A percentile compares a stretch with the other conserved stretches of the same genome.
These are phyloP conservation scores for Aspergillus novofumigatus DNA, from an alignment of 2,329 filamentous ascomycete species.

Conservation along the genomic window DNA sequence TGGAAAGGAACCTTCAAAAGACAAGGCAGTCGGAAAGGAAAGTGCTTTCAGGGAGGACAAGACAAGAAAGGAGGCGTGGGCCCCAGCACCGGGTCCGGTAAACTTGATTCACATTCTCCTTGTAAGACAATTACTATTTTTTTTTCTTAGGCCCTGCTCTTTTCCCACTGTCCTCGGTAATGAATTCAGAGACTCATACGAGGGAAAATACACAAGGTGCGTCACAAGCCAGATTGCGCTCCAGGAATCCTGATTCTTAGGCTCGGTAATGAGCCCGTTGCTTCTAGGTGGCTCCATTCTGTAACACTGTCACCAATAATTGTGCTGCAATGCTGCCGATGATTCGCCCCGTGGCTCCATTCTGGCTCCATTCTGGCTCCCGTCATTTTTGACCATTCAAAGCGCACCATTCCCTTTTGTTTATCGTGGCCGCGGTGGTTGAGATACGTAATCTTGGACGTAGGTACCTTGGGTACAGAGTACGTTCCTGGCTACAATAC, in stretches of 20 bases:
- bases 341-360: constrained; percentile 7
- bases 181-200: neutral
- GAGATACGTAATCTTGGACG: neutral
- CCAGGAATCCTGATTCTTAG: constrained; percentile 6
- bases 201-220: neutral
- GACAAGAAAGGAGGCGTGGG: constrained; percentile 29
- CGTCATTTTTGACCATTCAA: constrained; percentile 4
- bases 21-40: constrained; percentile 16
- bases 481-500: neutral
- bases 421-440: neutral
- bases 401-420: constrained; percentile 1
- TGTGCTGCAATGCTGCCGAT: neutral
- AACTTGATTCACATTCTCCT: constrained; percentile 17
- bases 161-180: neutral
- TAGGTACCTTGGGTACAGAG: too few relatives aligned
- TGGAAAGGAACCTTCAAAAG: neutral
- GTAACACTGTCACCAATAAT: constrained; percentile 14
- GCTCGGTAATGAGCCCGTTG: constrained; percentile 10
- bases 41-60: constrained; percentile 22
- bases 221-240: neutral
- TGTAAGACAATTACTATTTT: constrained; percentile 11
- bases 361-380: neutral
- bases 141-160: neutral
- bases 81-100: constrained; percentile 21
- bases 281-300: constrained; percentile 10